phyloP scores from a whole-genome alignment of 306 rosid genomes.

The Castanospermum australe region DNA sequence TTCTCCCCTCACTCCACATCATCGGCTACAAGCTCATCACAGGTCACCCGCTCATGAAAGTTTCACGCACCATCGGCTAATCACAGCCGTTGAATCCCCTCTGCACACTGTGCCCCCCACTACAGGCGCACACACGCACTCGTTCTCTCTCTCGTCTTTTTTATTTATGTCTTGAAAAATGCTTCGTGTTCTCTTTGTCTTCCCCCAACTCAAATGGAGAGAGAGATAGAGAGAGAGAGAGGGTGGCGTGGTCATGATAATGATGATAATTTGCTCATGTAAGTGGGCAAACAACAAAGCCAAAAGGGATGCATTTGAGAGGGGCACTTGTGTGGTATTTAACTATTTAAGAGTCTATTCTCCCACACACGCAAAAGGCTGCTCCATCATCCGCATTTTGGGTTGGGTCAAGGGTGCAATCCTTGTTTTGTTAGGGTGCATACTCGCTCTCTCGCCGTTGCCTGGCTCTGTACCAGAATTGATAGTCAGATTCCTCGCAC shows the following conservation, averaged over 20 bases:
- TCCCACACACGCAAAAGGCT: constrained; percentile 1
- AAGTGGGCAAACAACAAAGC: neutral
- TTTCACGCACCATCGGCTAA: neutral
- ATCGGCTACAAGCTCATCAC: constrained; percentile 31
- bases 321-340: neutral
- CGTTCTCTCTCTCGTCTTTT: no score
- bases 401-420: neutral
- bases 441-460: no score
- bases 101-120: neutral
- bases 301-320: no score
- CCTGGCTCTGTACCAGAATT: no score
- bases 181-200: constrained; percentile 20
- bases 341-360: neutral
- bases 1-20: no score
- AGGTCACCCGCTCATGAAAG: neutral
- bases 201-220: neutral
- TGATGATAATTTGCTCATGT: constrained; percentile 1
- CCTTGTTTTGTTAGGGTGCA: no score
- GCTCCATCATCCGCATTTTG: neutral
- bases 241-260: neutral
- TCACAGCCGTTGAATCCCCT: constrained; percentile 8
- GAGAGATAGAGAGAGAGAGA: neutral
- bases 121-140: neutral
- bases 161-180: neutral
- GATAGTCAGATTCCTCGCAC: no score